Percentiles rank a stretch among this genome's conserved stretches.
phyloP scores from a whole-genome alignment of 306 rosid species.

The Benincasa hispida region DNA sequence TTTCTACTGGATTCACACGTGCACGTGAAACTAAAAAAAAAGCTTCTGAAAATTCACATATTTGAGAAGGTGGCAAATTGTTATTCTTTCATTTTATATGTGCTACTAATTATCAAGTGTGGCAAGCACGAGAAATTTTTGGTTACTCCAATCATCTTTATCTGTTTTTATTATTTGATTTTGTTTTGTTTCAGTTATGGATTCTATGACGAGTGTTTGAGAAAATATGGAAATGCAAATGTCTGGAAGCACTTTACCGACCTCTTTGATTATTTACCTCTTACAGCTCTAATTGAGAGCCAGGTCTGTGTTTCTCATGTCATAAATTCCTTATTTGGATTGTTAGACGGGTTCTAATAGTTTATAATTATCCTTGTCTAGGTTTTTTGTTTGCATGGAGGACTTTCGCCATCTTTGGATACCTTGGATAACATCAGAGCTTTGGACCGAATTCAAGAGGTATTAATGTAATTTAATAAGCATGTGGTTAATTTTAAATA shows the following conservation, averaged over 20 bases:
- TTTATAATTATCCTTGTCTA: slow-evolving; percentile 9
- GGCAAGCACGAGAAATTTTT: neutral
- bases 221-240: slow-evolving; percentile 96
- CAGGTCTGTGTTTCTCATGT: slow-evolving; percentile 50
- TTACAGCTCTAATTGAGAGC: slow-evolving; percentile 95
- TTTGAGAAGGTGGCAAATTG: neutral
- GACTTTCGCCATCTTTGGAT: slow-evolving; percentile 92
- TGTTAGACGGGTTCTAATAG: neutral
- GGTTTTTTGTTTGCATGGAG: slow-evolving; percentile 98
- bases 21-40: neutral
- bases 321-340: neutral
- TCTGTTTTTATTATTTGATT: neutral
- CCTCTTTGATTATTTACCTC: slow-evolving; percentile 87
- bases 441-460: slow-evolving; percentile 94
- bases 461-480: slow-evolving; percentile 13
- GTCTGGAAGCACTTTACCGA: slow-evolving; percentile 97
- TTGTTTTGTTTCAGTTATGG: slow-evolving; percentile 66
- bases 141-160: neutral
- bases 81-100: neutral
- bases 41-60: neutral
- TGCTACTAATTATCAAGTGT: neutral
- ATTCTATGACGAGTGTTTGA: slow-evolving; percentile 91
- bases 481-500: neutral
- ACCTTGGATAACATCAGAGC: slow-evolving; percentile 83
- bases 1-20: neutral